phyloP scores from a whole-genome alignment of 257 asterid genomes.

The Plantago ovata region DNA sequence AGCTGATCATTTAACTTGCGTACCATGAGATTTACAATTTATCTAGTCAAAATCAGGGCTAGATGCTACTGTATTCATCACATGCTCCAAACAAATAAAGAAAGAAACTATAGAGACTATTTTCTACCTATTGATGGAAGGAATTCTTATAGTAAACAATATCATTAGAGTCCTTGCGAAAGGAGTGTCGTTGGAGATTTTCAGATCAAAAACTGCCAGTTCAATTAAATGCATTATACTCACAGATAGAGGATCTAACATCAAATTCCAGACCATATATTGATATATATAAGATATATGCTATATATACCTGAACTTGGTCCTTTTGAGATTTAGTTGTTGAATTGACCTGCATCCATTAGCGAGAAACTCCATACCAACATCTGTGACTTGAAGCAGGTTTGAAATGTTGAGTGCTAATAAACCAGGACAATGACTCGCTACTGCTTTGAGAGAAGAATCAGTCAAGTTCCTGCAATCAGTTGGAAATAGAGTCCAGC shows the following conservation, averaged over 20 bases:
- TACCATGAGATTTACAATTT: too few relatives aligned
- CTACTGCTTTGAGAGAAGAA: constrained; percentile 48
- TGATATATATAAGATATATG: background rate
- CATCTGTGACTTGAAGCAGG: constrained; percentile 49
- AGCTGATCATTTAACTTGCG: too few relatives aligned
- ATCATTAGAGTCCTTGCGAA: too few relatives aligned
- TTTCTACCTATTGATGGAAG: too few relatives aligned
- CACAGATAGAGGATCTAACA: background rate
- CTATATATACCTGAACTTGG: constrained; percentile 53
- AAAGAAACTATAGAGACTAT: too few relatives aligned
- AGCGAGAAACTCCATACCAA: constrained; percentile 61
- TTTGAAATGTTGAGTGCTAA: constrained; percentile 55
- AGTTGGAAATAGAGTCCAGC: constrained; percentile 21
- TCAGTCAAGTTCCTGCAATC: constrained; percentile 61
- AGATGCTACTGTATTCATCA: too few relatives aligned
- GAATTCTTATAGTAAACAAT: too few relatives aligned
- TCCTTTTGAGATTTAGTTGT: constrained; percentile 50
- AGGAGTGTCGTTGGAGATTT: too few relatives aligned
- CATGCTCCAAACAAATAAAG: too few relatives aligned
- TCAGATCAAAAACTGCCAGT: background rate
- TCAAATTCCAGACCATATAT: background rate
- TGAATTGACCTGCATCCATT: constrained; percentile 59
- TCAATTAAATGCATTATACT: background rate
- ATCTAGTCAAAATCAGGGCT: too few relatives aligned
- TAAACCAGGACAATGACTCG: constrained; percentile 48